Percentiles rank a stretch among this genome's conserved stretches.
These are phyloP conservation scores for Botryotinia convoluta DNA, from an alignment of 2,329 filamentous ascomycete genomes.

Conservation along the genomic window DNA sequence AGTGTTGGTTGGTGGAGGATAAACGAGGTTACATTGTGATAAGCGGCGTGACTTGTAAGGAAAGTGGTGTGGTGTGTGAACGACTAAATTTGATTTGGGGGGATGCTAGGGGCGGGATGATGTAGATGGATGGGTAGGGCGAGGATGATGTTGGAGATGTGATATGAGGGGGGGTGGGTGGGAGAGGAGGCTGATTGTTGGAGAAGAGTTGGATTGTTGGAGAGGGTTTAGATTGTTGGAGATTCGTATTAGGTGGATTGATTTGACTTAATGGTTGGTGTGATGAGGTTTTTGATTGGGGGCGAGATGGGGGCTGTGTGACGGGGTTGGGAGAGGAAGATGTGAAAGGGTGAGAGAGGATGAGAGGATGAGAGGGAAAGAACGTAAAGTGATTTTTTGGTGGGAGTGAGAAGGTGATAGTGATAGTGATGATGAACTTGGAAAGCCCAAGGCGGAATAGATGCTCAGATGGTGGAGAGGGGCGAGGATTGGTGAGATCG, in stretches of 20 bases:
- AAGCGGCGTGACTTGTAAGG: background rate
- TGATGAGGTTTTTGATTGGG: background rate
- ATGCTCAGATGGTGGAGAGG: background rate
- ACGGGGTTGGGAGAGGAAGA: accelerated
- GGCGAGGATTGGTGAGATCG: background rate
- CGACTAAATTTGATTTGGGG: background rate
- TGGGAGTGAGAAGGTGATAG: background rate
- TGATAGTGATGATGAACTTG: background rate
- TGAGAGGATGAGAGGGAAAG: background rate
- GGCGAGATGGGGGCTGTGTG: background rate
- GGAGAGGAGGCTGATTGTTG: background rate
- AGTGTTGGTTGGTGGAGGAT: background rate
- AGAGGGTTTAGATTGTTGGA: background rate
- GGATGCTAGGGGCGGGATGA: no score
- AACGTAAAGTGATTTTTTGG: background rate
- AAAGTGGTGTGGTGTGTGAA: background rate
- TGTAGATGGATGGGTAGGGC: no score
- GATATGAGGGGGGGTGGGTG: no score
- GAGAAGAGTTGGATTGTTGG: background rate
- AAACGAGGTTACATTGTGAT: background rate
- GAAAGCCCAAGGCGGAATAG: background rate
- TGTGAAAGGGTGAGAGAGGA: background rate
- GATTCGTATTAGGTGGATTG: background rate
- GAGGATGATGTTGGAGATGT: no score
- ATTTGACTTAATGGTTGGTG: background rate